Evolutionary conservation across 1,284 basidiomycete genomes (phyloP).

Genomic region (Austropuccinia psidii): DNA sequence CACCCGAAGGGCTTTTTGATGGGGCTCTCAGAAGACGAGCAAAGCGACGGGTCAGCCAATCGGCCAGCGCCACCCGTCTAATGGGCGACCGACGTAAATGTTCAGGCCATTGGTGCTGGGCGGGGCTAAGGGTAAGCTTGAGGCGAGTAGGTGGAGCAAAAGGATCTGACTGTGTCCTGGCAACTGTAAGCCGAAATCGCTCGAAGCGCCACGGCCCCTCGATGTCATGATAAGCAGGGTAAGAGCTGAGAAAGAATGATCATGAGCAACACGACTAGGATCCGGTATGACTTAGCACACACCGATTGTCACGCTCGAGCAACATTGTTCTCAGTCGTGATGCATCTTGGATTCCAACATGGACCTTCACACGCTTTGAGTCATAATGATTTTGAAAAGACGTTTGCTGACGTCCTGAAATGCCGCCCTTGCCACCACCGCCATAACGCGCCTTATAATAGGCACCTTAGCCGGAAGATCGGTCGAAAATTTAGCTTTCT

Average conservation of each 20-base stretch:
- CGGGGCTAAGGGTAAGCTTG: background rate
- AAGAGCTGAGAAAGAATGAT: background rate
- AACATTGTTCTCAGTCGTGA: conserved; percentile 9
- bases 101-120: conserved; percentile 28
- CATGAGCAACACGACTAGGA: background rate
- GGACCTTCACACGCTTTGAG: background rate
- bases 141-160: conserved; percentile 30
- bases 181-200: background rate
- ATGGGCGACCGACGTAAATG: conserved; percentile 12
- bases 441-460: conserved; percentile 36
- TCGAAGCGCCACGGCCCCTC: conserved; percentile 29
- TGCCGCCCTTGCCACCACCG: conserved; percentile 14
- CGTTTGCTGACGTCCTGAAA: background rate
- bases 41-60: conserved; percentile 26
- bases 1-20: background rate
- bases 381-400: background rate
- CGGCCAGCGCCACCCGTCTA: conserved; percentile 22
- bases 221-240: conserved; percentile 31
- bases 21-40: background rate
- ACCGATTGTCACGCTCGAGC: conserved; percentile 35
- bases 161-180: conserved; percentile 21
- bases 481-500: too few species aligned
- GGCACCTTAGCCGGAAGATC: too few species aligned
- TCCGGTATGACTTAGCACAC: background rate
- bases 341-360: background rate